Conservation (phyloP, 1,284 basidiomycete genomes). For the Caloboletus firmus region DNA sequence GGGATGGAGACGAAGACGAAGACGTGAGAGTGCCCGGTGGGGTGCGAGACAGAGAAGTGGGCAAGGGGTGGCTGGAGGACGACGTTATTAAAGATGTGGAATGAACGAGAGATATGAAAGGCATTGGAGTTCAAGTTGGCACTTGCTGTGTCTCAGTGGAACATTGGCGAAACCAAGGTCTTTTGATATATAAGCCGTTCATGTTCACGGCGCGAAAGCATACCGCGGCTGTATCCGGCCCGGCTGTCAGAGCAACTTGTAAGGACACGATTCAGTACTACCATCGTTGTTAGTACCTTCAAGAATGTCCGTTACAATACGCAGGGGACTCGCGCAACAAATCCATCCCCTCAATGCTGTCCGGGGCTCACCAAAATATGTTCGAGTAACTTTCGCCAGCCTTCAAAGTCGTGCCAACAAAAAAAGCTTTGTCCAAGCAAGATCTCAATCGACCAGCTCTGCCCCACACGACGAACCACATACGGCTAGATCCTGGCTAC, state of each 20-base stretch:
- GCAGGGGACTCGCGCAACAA: conserved; percentile 4
- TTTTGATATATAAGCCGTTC: neutral
- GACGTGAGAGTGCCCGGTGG: conserved; percentile 23
- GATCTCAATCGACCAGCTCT: conserved; percentile 10
- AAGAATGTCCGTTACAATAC: conserved; percentile 5
- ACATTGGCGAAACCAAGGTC: neutral
- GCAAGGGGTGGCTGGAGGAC: conserved; percentile 58
- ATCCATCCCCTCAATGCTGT: neutral
- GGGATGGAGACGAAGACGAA: conserved; percentile 15
- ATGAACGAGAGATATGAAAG: conserved; percentile 5
- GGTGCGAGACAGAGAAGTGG: conserved; percentile 25
- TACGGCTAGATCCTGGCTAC: conserved; percentile 11
- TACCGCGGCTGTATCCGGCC: neutral
- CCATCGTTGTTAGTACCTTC: neutral
- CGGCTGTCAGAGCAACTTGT: neutral
- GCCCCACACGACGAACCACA: neutral
- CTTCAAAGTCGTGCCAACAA: neutral
- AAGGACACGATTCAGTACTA: neutral
- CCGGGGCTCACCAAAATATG: neutral
- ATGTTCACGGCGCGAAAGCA: neutral
- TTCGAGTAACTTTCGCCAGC: neutral
- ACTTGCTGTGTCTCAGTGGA: neutral
- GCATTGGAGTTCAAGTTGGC: neutral
- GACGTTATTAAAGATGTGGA: conserved; percentile 66
- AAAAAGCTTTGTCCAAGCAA: conserved; percentile 1